A percentile compares a stretch with the other conserved stretches of the same genome.
These are phyloP conservation scores for Apium graveolens DNA, from an alignment of 129 eudicot genomes.

Conservation along the genomic window DNA sequence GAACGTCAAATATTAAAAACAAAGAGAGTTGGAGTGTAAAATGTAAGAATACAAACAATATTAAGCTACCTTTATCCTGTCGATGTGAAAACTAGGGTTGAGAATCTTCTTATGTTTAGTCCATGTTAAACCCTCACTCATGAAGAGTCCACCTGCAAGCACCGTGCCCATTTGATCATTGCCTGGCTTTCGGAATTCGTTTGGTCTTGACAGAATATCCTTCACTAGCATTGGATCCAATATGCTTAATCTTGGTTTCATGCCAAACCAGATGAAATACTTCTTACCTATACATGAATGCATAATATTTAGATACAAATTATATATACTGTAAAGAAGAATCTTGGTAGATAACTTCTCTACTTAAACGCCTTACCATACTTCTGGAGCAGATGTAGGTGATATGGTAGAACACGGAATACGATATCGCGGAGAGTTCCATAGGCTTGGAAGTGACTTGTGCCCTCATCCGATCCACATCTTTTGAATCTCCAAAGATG, in stretches of 20 bases:
- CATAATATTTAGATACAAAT: background rate
- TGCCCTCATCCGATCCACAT: no score
- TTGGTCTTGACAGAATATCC: background rate
- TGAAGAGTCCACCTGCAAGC: no score
- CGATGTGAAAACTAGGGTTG: background rate
- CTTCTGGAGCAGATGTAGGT: background rate
- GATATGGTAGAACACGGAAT: background rate
- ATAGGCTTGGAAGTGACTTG: background rate
- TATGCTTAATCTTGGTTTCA: background rate
- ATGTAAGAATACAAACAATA: no score
- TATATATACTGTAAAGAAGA: no score
- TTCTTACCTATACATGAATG: background rate
- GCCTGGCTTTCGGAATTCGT: background rate
- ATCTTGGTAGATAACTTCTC: no score
- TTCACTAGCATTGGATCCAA: background rate
- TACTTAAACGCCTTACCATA: no score
- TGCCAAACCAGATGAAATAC: background rate
- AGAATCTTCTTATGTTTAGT: no score
- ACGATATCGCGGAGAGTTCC: background rate
- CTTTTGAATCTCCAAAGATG: no score
- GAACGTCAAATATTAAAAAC: no score
- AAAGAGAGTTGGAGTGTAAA: no score
- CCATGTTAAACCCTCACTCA: no score
- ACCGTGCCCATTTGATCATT: background rate
- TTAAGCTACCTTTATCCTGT: background rate